Conservation (phyloP, 1,284 basidiomycete species). For the Pulchroboletus neoregius region DNA sequence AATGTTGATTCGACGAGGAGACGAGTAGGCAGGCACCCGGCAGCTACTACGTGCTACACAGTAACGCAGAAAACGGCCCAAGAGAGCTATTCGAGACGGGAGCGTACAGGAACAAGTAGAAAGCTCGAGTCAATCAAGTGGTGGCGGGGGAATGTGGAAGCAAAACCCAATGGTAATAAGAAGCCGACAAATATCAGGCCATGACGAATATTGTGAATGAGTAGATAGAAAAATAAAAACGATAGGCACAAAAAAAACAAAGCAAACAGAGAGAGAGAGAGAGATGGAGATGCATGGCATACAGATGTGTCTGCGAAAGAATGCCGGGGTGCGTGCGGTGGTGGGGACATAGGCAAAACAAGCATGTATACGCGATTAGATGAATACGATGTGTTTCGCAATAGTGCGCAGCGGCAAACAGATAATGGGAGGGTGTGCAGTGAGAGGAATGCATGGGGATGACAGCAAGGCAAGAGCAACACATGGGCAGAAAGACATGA, state of each 20-base stretch:
- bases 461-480: conserved; percentile 35
- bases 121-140: conserved; percentile 29
- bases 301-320: conserved; percentile 23
- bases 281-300: conserved; percentile 21
- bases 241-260: conserved; percentile 24
- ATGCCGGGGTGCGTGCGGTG: conserved; percentile 22
- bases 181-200: conserved; percentile 25
- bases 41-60: conserved; percentile 35
- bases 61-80: conserved; percentile 32
- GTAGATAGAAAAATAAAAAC: conserved; percentile 34
- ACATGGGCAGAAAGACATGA: conserved; percentile 36
- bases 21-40: conserved; percentile 36
- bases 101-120: conserved; percentile 33
- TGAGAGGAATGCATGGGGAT: conserved; percentile 28
- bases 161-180: conserved; percentile 25
- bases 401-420: conserved; percentile 31
- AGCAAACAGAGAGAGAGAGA: conserved; percentile 19
- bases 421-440: conserved; percentile 23
- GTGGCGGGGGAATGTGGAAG: background rate
- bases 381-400: conserved; percentile 37
- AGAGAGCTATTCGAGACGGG: conserved; percentile 26
- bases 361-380: conserved; percentile 35
- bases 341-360: conserved; percentile 31
- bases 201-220: conserved; percentile 29
- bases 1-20: conserved; percentile 24